These are phyloP conservation scores for Sporisorium exsertum DNA, from an alignment of 1,284 basidiomycete genomes.

Conservation along the genomic window DNA sequence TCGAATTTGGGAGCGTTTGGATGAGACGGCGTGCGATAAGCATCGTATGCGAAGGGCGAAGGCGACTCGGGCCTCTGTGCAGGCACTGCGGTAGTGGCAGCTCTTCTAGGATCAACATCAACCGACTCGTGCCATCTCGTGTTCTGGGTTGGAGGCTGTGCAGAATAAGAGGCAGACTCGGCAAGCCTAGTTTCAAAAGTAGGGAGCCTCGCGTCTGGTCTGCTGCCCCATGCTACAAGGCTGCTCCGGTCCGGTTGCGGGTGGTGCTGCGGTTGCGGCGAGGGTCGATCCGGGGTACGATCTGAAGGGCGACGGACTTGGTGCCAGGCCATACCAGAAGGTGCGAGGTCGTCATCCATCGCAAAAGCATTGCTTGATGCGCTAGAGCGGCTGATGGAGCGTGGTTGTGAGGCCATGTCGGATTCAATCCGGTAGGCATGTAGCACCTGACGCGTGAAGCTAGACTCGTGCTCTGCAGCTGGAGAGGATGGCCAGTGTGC, in stretches of 20 bases:
- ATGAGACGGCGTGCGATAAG: slow-evolving; percentile 21
- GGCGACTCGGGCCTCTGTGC: slow-evolving; percentile 26
- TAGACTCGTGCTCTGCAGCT: slow-evolving; percentile 3
- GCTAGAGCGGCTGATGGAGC: not conserved
- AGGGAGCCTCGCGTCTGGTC: not conserved
- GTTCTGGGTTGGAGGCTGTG: slow-evolving; percentile 3
- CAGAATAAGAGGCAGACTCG: not conserved
- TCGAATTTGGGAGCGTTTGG: slow-evolving; percentile 1
- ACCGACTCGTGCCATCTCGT: slow-evolving; percentile 2
- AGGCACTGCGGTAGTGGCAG: not conserved
- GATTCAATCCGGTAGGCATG: slow-evolving; percentile 30
- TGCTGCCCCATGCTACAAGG: slow-evolving; percentile 11
- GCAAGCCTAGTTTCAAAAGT: slow-evolving; percentile 4
- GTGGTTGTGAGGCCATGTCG: slow-evolving; percentile 16
- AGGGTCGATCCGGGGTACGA: not conserved
- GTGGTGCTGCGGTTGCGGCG: not conserved
- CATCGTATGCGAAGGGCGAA: slow-evolving; percentile 46
- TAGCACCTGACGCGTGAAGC: slow-evolving; percentile 23
- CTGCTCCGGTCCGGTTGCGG: slow-evolving; percentile 10
- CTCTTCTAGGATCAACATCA: not conserved
- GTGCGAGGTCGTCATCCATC: not conserved
- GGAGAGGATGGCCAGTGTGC: slow-evolving; percentile 1
- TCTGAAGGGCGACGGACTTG: not conserved
- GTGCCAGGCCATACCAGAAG: slow-evolving; percentile 11
- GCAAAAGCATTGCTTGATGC: not conserved